Evolutionary conservation across 2,329 filamentous ascomycete species (phyloP), one percentile per base, ranked within the genome.

Genomic region (Fusarium sp.): DNA sequence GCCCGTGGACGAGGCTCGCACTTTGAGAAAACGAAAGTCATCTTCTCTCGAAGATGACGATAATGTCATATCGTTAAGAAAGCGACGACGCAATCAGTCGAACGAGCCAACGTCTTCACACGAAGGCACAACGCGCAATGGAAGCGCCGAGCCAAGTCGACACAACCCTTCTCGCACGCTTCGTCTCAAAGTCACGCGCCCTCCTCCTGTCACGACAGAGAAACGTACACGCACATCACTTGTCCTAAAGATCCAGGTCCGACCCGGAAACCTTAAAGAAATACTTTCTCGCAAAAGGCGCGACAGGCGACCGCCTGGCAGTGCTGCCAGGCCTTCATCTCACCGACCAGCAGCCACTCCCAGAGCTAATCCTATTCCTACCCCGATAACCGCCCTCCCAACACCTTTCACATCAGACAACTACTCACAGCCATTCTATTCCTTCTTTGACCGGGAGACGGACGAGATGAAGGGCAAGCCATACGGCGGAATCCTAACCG

Each of bases 391-490:
- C 22, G 69, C 76, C 43, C 87, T 87, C 80, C 90, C 87, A 81
- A 80, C 92, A 83, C 80, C 92, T 83, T 84, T 91, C 84, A 82
- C 89, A 80, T 79, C 88, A 79, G 81, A 90, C 77, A 84, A 83
- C 48, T 95, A 94, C 79, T 91, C 91, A 2, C 93, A 95, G 70
- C 93, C 94, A 1, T 96, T 97, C 80, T 96, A 96, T 77, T 94
- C 94, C 0, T 95, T 98, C 74, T 93, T 93, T 71, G 96, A 98
- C 76, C 94, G 94, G 75, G 96, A 98, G 77, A 91, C 91, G 20
- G 95, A 98, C 69, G 95, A 98, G 78, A 86, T 92, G 43, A 98
- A 97, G 81, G 93, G 93, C 59, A 98, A 98, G 81, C 97, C 97
- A 0, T 99, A 98, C 75, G 97, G 97, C 31, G 97, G 97, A 2